phyloP scores from a whole-genome alignment of 208 protist genomes.

The Trypanosoma congolense region DNA sequence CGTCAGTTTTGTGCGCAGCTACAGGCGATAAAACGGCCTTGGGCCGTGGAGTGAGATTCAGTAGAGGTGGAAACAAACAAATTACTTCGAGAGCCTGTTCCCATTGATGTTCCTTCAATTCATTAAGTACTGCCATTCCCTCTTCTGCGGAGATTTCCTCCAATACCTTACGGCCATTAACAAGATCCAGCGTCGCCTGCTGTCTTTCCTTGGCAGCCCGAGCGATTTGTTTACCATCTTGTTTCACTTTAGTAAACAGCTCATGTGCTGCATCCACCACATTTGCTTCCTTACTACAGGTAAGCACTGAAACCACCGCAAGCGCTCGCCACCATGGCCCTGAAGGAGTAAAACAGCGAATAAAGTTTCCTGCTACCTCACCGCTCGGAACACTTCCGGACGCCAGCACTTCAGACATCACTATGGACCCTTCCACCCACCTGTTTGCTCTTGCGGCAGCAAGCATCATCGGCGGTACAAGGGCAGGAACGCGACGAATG shows the following conservation, averaged over 20 bases:
- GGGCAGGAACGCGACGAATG: constrained; percentile 6
- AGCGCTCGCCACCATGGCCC: constrained; percentile 21
- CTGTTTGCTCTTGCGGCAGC: constrained; percentile 12
- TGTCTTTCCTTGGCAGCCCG: not conserved
- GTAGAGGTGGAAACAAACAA: constrained; percentile 7
- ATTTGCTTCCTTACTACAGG: constrained; percentile 6
- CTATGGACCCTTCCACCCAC: constrained; percentile 11
- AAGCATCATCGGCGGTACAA: constrained; percentile 19
- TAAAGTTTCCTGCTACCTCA: constrained; percentile 13
- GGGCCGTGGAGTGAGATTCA: constrained; percentile 6
- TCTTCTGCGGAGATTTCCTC: constrained; percentile 12
- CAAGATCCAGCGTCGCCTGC: not conserved
- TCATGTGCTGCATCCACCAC: constrained; percentile 2
- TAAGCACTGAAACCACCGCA: constrained; percentile 13
- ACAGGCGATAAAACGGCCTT: constrained; percentile 6
- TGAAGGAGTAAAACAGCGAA: constrained; percentile 19
- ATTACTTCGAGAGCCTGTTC: constrained; percentile 12
- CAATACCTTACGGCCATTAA: not conserved
- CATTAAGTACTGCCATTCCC: not conserved
- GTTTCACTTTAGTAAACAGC: constrained; percentile 7
- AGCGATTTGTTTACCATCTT: not conserved
- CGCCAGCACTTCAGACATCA: constrained; percentile 13
- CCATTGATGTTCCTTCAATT: constrained; percentile 13
- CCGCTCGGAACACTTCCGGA: constrained; percentile 10
- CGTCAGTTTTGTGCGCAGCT: not conserved